phyloP scores from a whole-genome alignment of 176 grass and related monocot genomes.

The Thinopyrum elongatum region DNA sequence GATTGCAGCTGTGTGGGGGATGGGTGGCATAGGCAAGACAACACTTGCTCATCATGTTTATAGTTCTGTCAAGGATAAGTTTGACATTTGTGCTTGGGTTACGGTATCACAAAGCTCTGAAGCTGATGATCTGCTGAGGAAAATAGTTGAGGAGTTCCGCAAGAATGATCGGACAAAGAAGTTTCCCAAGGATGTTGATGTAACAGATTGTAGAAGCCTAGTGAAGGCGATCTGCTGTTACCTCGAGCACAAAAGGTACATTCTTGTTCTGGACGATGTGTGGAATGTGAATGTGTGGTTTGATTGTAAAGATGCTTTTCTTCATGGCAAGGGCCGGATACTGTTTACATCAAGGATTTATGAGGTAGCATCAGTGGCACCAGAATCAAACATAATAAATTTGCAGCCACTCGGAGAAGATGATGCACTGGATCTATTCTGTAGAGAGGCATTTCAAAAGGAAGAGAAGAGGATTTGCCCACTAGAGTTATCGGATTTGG shows the following conservation, averaged over 20 bases:
- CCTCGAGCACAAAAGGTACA: neutral
- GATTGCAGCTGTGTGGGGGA: neutral
- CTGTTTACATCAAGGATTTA: conserved; percentile 13
- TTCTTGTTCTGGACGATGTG: conserved; percentile 22
- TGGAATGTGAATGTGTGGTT: conserved; percentile 15
- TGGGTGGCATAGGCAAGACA: conserved; percentile 12
- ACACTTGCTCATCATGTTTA: conserved; percentile 19
- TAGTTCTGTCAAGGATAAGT: neutral
- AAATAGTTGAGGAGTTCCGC: neutral
- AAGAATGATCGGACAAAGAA: neutral
- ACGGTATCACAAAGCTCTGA: conserved; percentile 13
- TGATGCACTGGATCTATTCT: conserved; percentile 24
- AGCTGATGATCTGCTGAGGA: neutral
- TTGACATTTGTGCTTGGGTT: conserved; percentile 23
- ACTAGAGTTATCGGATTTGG: neutral
- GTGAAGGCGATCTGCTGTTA: neutral
- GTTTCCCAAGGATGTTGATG: neutral
- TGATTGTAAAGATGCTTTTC: conserved; percentile 17
- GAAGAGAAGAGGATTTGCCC: neutral
- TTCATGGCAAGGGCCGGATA: neutral
- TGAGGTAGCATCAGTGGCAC: neutral
- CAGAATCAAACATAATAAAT: neutral
- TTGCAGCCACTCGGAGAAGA: conserved; percentile 17
- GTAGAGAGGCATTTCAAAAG: conserved; percentile 22
- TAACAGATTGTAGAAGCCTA: neutral